These are phyloP conservation scores for Diaporthe citri DNA, from an alignment of 2,329 filamentous ascomycete species.

Conservation along the genomic window DNA sequence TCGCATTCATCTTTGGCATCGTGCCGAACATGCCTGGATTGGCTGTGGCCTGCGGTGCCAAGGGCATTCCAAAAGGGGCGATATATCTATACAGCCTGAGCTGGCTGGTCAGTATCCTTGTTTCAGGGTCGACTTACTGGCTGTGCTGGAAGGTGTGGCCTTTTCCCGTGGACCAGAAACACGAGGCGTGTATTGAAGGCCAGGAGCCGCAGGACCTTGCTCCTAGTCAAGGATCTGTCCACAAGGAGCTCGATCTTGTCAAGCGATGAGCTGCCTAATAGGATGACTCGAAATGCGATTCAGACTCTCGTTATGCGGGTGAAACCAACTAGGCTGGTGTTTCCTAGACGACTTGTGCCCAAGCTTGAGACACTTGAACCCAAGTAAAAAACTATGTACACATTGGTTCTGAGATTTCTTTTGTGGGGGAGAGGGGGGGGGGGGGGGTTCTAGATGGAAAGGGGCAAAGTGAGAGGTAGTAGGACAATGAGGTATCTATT, in stretches of 20 bases:
- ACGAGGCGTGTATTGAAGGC: conserved; percentile 3
- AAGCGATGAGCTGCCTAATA: background rate
- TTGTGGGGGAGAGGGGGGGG: no score
- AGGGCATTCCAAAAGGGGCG: conserved; percentile 43
- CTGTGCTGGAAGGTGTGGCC: conserved; percentile 26
- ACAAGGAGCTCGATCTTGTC: background rate
- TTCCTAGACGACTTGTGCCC: no score
- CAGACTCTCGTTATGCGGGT: no score
- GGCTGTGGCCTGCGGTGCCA: conserved; percentile 44
- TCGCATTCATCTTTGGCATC: conserved; percentile 46
- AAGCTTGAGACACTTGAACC: no score
- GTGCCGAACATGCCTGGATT: conserved; percentile 50
- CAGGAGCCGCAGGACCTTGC: background rate
- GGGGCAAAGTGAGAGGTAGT: no score
- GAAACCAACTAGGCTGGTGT: no score
- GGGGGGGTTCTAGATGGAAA: no score
- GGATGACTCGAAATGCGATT: background rate
- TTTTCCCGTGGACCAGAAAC: conserved; percentile 3
- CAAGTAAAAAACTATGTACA: no score
- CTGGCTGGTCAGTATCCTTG: conserved; percentile 49
- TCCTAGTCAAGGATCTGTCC: background rate
- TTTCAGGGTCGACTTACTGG: conserved; percentile 32
- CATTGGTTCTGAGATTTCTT: no score
- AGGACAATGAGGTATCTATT: no score
- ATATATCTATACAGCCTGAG: conserved; percentile 48